Evolutionary conservation across 805 yeast species (phyloP).

Genomic region (Saccharomyces jurei): DNA sequence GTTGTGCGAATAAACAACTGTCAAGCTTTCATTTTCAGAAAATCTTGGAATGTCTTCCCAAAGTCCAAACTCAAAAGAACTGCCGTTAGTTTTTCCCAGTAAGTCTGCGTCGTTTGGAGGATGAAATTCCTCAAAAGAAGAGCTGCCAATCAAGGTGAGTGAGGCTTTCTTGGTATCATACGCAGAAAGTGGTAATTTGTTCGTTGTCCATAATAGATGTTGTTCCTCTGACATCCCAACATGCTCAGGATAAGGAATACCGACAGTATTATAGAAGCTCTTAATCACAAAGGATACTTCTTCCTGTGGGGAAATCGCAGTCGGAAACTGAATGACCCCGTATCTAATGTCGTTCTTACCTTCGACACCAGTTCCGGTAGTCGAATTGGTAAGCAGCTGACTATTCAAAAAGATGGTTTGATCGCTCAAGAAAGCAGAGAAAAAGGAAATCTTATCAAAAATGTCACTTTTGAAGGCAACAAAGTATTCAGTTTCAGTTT

Average conservation of each 20-base stretch:
- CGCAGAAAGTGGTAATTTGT: slow-evolving; percentile 50
- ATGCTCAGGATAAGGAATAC: slow-evolving; percentile 56
- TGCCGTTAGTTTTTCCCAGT: slow-evolving; percentile 28
- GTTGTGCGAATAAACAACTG: slow-evolving; percentile 55
- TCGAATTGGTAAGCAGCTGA: slow-evolving; percentile 23
- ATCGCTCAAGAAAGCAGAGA: slow-evolving; percentile 34
- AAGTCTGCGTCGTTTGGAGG: slow-evolving; percentile 22
- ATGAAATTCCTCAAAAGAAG: slow-evolving; percentile 13
- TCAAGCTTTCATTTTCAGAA: slow-evolving; percentile 38
- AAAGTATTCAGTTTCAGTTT: slow-evolving; percentile 49
- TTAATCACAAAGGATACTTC: slow-evolving; percentile 41
- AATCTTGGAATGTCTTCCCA: slow-evolving; percentile 39
- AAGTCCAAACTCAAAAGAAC: slow-evolving; percentile 47
- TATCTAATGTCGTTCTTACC: slow-evolving; percentile 29
- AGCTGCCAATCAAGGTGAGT: slow-evolving; percentile 30
- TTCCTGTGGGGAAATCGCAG: slow-evolving; percentile 60
- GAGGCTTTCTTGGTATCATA: slow-evolving; percentile 55
- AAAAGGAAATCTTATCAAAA: slow-evolving; percentile 36
- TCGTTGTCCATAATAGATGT: slow-evolving; percentile 44
- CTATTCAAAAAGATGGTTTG: slow-evolving; percentile 19
- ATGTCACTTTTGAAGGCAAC: slow-evolving; percentile 48
- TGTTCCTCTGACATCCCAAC: slow-evolving; percentile 57
- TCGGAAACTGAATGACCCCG: slow-evolving; percentile 48
- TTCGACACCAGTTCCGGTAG: slow-evolving; percentile 6
- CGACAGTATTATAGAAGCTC: slow-evolving; percentile 38